Evolutionary conservation across 495 filamentous ascomycete genomes (phyloP), one percentile per base, ranked within the genome.

Genomic region (Pyronema domesticum): DNA sequence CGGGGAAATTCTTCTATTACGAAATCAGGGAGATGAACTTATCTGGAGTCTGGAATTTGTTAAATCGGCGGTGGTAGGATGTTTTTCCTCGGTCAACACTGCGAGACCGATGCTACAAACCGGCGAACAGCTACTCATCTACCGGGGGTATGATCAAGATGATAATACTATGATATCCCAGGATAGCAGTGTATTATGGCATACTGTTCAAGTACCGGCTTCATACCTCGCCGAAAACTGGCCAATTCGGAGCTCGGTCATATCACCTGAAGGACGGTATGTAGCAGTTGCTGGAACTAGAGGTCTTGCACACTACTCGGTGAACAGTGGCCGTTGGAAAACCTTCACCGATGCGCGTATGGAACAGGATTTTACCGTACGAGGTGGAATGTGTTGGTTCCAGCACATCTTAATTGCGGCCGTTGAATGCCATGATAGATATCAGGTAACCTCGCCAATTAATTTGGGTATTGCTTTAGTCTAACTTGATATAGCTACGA

Each of bases 341-440:
- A 89, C 82, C 0, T 96, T 96, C 67, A 78, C 81, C 51, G 85
- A 91, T 60, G 74, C 80, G 19, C 78, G 73, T 43, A 75, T 81
- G 60, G 89, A 95, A 63, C 86, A 91, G 58, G 83, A 85, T 37
- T 96, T 99, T 63, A 76, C 85, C 19, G 85, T 99, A 18, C 73
- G 89, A 57, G 93, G 93, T 18, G 93, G 93, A 0, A 94, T 99
- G 87, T 95, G 88, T 61, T 99, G 93, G 93, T 86, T 89, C 62
- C 89, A 93, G 53, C 93, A 99, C 67, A 85, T 96, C 18, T 70
- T 99, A 14, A 85, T 99, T 55, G 87, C 87, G 42, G 86, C 89
- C n/a, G 81, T 94, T 34, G 93, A 96, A 66, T 78, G 80, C 46
- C 82, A 85, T 58, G 79, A 80, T 56, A 79, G 80, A 15, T 87